These are phyloP conservation scores for Pythium rishiriense DNA, from an alignment of 352 stramenopile genomes.

Conservation along the genomic window DNA sequence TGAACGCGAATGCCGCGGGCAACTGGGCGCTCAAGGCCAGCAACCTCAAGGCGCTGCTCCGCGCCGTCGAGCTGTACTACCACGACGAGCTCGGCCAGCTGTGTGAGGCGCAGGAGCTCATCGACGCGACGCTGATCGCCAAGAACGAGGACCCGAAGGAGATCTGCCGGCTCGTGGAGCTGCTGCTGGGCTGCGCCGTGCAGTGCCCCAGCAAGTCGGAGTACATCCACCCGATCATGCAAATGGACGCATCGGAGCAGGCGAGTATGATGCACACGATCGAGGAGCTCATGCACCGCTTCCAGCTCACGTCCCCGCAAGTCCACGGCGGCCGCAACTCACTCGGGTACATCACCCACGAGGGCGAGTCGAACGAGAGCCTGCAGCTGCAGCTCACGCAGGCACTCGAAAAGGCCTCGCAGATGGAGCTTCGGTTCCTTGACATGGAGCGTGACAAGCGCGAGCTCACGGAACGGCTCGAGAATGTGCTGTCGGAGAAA, in stretches of 20 bases:
- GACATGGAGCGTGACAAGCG: constrained; percentile 82
- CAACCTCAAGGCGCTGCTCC: constrained; percentile 81
- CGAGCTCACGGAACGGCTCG: constrained; percentile 69
- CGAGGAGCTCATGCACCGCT: constrained; percentile 81
- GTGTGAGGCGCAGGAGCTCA: constrained; percentile 66
- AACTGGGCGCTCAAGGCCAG: constrained; percentile 81
- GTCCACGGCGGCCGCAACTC: constrained; percentile 32
- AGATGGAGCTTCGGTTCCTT: constrained; percentile 71
- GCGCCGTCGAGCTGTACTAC: constrained; percentile 80
- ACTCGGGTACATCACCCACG: constrained; percentile 56
- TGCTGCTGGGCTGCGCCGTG: constrained; percentile 78
- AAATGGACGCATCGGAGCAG: constrained; percentile 76
- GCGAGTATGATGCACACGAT: constrained; percentile 85
- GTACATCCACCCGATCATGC: constrained; percentile 86
- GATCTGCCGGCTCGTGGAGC: constrained; percentile 65
- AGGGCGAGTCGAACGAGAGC: constrained; percentile 44
- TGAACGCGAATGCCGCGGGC: constrained; percentile 51
- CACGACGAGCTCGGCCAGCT: constrained; percentile 78
- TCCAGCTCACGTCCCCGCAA: constrained; percentile 58
- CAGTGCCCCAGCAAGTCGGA: constrained; percentile 78
- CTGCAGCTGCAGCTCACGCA: constrained; percentile 58
- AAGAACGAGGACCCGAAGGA: constrained; percentile 72
- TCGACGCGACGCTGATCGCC: constrained; percentile 67
- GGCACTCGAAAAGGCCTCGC: constrained; percentile 64
- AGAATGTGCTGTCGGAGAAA: constrained; percentile 56